These are phyloP conservation scores for Glarea lozoyensis DNA, from an alignment of 495 filamentous ascomycete genomes.

Conservation along the genomic window DNA sequence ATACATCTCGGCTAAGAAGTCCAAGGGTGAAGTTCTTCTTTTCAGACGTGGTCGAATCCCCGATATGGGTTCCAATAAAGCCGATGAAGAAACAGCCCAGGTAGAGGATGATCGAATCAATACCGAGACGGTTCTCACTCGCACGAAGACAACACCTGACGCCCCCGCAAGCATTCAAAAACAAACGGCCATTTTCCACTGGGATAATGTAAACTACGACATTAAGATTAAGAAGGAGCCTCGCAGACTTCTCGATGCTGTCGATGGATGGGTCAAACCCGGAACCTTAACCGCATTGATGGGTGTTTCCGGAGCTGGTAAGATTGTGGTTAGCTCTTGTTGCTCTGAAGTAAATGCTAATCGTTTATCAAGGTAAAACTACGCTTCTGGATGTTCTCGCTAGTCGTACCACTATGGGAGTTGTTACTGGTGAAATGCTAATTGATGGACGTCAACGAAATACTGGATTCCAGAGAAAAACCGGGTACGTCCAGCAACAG, in stretches of 20 bases:
- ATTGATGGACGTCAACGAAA: conserved; percentile 71
- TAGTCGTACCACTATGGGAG: conserved; percentile 74
- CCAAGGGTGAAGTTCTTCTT: conserved; percentile 86
- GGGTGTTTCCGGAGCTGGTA: conserved; percentile 19
- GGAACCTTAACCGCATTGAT: conserved; percentile 83
- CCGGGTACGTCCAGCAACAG: conserved; percentile 91
- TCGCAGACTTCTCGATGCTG: conserved; percentile 66
- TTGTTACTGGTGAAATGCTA: conserved; percentile 80
- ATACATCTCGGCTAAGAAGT: conserved; percentile 66
- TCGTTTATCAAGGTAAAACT: conserved; percentile 65
- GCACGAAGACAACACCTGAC: conserved; percentile 26
- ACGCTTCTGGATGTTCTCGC: conserved; percentile 66
- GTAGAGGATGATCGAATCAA: conserved; percentile 11
- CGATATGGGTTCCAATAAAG: conserved; percentile 7
- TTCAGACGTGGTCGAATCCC: conserved; percentile 72
- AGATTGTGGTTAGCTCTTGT: no score
- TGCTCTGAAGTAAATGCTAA: no score
- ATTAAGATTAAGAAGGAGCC: conserved; percentile 75
- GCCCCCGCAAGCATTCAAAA: conserved; percentile 45
- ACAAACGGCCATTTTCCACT: conserved; percentile 70
- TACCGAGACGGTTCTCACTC: conserved; percentile 12
- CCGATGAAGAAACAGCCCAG: conserved; percentile 6
- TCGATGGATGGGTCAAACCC: conserved; percentile 87
- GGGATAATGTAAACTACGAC: conserved; percentile 78
- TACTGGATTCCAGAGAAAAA: conserved; percentile 83